These are phyloP conservation scores for Metrosideros polymorpha DNA, from an alignment of 441 rosid genomes.

Conservation along the genomic window DNA sequence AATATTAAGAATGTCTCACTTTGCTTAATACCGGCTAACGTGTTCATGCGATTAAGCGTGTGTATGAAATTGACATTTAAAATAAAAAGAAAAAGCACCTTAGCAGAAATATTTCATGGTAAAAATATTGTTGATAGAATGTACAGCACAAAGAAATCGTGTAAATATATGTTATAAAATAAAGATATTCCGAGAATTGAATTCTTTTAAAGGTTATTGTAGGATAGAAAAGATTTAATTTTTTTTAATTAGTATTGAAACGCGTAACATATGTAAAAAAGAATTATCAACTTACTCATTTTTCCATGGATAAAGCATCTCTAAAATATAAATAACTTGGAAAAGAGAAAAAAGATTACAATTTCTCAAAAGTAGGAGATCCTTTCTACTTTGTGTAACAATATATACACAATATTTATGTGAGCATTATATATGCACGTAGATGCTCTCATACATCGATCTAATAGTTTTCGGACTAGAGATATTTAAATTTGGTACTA, in stretches of 20 bases:
- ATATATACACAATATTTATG: no score
- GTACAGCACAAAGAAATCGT: neutral
- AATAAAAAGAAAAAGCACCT: neutral
- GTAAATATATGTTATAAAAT: neutral
- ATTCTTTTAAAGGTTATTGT: neutral
- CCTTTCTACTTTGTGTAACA: neutral
- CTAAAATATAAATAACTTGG: neutral
- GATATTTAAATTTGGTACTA: neutral
- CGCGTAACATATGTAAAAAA: neutral
- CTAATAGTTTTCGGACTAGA: neutral
- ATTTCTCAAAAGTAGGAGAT: neutral
- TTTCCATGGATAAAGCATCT: neutral
- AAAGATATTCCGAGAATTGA: neutral
- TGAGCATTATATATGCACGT: no score
- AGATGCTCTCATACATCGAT: no score
- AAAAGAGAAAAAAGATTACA: neutral
- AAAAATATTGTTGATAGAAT: neutral
- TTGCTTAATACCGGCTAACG: neutral
- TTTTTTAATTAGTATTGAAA: neutral
- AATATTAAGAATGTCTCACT: neutral
- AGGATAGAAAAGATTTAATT: neutral
- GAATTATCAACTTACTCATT: neutral
- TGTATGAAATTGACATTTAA: neutral
- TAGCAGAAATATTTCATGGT: neutral
- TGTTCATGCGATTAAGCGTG: neutral